Percentiles rank a stretch among this genome's conserved stretches.
Evolutionary conservation across 176 grass and related monocot species (phyloP).

Genomic region (Musa acuminata): DNA sequence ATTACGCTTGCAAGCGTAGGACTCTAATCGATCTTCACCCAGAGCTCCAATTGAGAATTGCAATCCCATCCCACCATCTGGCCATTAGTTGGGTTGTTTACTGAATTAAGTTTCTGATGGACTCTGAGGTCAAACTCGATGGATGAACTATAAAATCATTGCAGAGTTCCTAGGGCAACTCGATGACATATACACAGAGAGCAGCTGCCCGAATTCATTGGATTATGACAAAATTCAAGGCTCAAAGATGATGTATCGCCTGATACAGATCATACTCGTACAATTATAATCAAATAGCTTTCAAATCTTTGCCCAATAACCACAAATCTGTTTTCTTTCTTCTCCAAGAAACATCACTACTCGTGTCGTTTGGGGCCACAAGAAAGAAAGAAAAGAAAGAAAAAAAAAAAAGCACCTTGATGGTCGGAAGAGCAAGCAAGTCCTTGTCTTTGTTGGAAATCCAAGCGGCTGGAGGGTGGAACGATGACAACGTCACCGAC

Average conservation of each 20-base stretch:
- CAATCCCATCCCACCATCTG: background rate
- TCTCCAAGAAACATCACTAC: background rate
- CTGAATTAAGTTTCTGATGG: background rate
- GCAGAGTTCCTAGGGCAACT: background rate
- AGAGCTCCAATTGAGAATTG: background rate
- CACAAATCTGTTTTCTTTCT: background rate
- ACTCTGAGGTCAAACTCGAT: background rate
- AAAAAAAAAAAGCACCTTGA: background rate
- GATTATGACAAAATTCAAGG: background rate
- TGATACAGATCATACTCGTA: too few species aligned
- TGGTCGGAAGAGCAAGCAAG: too few species aligned
- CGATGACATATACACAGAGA: background rate
- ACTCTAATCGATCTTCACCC: background rate
- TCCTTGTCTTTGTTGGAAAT: background rate
- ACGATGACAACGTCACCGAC: background rate
- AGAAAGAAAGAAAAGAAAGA: background rate
- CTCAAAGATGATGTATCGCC: background rate
- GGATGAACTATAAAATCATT: background rate
- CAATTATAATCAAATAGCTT: too few species aligned
- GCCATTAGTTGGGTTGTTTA: background rate
- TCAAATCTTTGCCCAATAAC: too few species aligned
- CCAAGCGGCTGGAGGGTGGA: background rate
- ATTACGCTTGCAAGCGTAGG: background rate
- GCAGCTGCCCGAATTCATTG: background rate
- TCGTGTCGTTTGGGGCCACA: background rate